phyloP scores from a whole-genome alignment of 345 rosid genomes.

The Lepidium didymum region DNA sequence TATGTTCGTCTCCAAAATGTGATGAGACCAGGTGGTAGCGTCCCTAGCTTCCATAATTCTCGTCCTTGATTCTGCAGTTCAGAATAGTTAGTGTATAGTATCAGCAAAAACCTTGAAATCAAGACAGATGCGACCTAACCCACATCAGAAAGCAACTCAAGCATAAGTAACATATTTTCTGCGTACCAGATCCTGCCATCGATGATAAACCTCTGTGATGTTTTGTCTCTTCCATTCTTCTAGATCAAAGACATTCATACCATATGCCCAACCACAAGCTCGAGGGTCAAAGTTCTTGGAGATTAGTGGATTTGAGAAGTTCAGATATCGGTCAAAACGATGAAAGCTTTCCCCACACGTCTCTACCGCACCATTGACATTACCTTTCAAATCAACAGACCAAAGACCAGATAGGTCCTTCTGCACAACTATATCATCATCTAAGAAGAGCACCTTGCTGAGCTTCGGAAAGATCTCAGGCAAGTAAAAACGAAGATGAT shows the following conservation, averaged over 20 bases:
- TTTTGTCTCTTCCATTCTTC: conserved; percentile 82
- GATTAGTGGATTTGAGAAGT: conserved; percentile 92
- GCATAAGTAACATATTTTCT: not conserved
- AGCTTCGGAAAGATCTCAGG: conserved; percentile 96
- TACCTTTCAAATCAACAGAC: conserved; percentile 88
- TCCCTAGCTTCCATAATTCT: conserved; percentile 75
- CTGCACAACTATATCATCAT: conserved; percentile 91
- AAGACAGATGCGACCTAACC: conserved; percentile 8
- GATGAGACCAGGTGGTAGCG: conserved; percentile 81
- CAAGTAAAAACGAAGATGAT: conserved; percentile 95
- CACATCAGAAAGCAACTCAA: conserved; percentile 3
- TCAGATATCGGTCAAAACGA: conserved; percentile 93
- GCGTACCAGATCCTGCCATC: conserved; percentile 92
- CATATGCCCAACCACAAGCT: conserved; percentile 99
- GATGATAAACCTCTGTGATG: conserved; percentile 82
- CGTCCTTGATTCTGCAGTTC: conserved; percentile 62
- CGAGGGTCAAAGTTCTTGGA: conserved; percentile 80
- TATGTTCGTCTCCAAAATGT: conserved; percentile 68
- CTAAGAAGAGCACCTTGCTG: conserved; percentile 80
- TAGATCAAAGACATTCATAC: conserved; percentile 94
- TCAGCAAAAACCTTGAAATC: conserved; percentile 7
- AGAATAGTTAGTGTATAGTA: not conserved
- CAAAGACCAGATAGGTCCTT: conserved; percentile 83
- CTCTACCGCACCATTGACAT: conserved; percentile 98
- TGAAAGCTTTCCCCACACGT: conserved; percentile 97